Evolutionary conservation across 2,329 filamentous ascomycete genomes (phyloP).

Genomic region (Epichloe typhina): DNA sequence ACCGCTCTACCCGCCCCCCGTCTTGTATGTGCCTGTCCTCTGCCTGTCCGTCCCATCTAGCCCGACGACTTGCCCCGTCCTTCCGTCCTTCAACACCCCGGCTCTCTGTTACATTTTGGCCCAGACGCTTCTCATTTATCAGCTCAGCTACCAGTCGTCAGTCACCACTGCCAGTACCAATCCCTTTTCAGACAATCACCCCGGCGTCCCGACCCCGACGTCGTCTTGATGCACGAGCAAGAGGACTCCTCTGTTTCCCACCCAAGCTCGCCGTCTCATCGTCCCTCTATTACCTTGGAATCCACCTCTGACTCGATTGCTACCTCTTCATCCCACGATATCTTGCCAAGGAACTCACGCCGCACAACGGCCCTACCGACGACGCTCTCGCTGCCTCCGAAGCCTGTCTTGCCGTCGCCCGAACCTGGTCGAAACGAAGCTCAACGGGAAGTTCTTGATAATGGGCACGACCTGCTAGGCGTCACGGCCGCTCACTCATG

Average conservation of each 20-base stretch:
- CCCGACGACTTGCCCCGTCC: too few relatives aligned
- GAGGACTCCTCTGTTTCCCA: slow-evolving; percentile 2
- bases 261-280: not conserved
- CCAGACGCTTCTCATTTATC: not conserved
- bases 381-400: slow-evolving; percentile 2
- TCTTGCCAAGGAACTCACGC: not conserved
- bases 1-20: too few relatives aligned
- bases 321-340: slow-evolving; percentile 4
- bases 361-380: slow-evolving; percentile 1
- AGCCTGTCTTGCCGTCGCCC: slow-evolving; percentile 1
- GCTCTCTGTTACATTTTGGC: too few relatives aligned
- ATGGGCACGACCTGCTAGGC: slow-evolving; percentile 10
- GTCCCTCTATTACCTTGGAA: not conserved
- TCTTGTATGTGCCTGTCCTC: too few relatives aligned
- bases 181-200: not conserved
- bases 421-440: slow-evolving; percentile 6
- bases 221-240: slow-evolving; percentile 19
- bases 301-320: slow-evolving; percentile 7
- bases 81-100: too few relatives aligned
- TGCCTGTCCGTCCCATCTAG: too few relatives aligned
- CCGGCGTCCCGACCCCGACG: slow-evolving; percentile 10
- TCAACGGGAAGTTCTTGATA: slow-evolving; percentile 1
- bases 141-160: not conserved
- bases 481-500: slow-evolving; percentile 3
- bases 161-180: not conserved